Evolutionary conservation across 371 early-diverging fungal species (phyloP).

Genomic region (Nosema muscidifuracis): DNA sequence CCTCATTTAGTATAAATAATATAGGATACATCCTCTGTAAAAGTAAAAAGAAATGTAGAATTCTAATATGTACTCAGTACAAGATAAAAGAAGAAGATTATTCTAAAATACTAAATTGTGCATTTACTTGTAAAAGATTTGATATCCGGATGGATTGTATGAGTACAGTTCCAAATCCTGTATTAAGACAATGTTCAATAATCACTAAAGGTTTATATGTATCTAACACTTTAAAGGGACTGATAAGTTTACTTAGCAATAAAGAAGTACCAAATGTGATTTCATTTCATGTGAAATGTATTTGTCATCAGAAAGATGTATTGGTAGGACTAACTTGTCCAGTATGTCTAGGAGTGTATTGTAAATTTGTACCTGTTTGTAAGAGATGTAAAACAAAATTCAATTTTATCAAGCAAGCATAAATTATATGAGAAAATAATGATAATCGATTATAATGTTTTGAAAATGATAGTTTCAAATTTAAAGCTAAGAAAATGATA

Average conservation of each 20-base stretch:
- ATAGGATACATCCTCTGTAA: slow-evolving; percentile 47
- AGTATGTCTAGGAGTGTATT: slow-evolving; percentile 61
- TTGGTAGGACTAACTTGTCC: slow-evolving; percentile 58
- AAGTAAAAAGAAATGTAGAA: slow-evolving; percentile 6
- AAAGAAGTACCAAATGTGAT: not conserved
- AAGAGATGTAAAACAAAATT: slow-evolving; percentile 62
- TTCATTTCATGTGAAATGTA: slow-evolving; percentile 39
- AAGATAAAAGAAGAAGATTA: slow-evolving; percentile 35
- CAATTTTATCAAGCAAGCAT: slow-evolving; percentile 20
- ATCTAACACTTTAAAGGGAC: not conserved
- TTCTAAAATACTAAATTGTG: slow-evolving; percentile 44
- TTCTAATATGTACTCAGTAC: slow-evolving; percentile 41
- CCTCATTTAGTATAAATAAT: too few species aligned
- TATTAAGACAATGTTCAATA: slow-evolving; percentile 20
- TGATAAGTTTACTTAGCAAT: slow-evolving; percentile 15
- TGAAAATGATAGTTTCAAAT: too few species aligned
- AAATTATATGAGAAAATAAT: too few species aligned
- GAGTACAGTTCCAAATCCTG: slow-evolving; percentile 5
- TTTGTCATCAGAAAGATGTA: slow-evolving; percentile 57
- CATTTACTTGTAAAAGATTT: slow-evolving; percentile 40
- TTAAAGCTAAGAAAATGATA: too few species aligned
- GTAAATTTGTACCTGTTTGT: slow-evolving; percentile 62
- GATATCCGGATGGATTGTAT: slow-evolving; percentile 35
- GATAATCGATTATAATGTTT: too few species aligned
- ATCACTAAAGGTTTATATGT: slow-evolving; percentile 33